Percentiles rank a stretch among this genome's conserved stretches.
These are phyloP conservation scores for Phialophora expanda DNA, from an alignment of 2,329 filamentous ascomycete species.

Conservation along the genomic window DNA sequence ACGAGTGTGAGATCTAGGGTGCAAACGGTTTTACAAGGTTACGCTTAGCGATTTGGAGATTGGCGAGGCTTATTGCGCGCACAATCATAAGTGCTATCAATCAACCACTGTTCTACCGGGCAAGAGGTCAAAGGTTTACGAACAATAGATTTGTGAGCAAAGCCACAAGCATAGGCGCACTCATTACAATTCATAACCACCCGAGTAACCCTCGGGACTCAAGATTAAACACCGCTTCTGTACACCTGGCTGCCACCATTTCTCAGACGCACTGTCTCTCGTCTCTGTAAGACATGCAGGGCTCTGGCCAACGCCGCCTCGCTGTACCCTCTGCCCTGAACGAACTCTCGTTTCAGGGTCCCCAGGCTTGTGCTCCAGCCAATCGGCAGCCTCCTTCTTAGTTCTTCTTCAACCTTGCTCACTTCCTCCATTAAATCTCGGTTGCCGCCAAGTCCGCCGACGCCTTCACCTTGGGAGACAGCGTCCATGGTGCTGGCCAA, in stretches of 20 bases:
- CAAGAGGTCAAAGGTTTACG: neutral
- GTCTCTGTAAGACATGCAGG: constrained; percentile 80
- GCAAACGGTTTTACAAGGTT: neutral
- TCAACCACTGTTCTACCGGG: neutral
- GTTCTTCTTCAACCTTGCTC: constrained; percentile 82
- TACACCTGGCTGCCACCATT: constrained; percentile 57
- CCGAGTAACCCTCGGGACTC: neutral
- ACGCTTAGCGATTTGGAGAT: neutral
- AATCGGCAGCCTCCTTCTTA: constrained; percentile 84
- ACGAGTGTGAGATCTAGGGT: neutral
- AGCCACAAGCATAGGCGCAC: neutral
- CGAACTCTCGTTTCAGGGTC: constrained; percentile 85
- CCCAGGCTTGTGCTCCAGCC: constrained; percentile 93
- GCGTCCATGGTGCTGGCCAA: constrained; percentile 97
- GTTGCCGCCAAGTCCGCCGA: constrained; percentile 61
- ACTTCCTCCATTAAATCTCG: constrained; percentile 92
- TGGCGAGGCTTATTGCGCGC: neutral
- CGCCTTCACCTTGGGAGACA: constrained; percentile 83
- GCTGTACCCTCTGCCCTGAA: constrained; percentile 86
- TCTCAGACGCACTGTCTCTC: constrained; percentile 70
- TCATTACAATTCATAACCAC: constrained; percentile 24
- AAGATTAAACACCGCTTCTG: constrained; percentile 51
- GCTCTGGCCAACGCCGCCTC: constrained; percentile 85
- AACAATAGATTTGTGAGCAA: neutral
- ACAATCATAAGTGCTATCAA: neutral